Base-by-base conservation (phyloP, 2,329 filamentous ascomycete genomes). In the Alternaria postmessia region DNA sequence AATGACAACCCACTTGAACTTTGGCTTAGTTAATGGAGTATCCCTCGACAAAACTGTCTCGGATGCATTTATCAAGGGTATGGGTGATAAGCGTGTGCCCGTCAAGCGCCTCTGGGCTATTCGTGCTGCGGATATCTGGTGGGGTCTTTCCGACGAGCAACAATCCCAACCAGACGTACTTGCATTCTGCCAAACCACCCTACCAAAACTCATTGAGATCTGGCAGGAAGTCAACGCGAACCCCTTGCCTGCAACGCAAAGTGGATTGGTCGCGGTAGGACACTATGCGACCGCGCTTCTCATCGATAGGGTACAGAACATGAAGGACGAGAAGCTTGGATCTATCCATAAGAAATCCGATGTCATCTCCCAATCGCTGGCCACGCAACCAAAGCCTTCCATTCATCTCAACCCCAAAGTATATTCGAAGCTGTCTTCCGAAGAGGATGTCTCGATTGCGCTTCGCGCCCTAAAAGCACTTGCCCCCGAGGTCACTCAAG, bases 361-460 rank as follows among this genome's bases (percentile, higher is more conserved):
- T 30, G 80, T 93, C 26, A 77, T 85, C 24, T 86, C 88, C 51
- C 88, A 92, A 68, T 87, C 88, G 11, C 83, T 96, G 61, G 84
- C 85, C 2, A 78, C 89, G 38, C 88, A 89, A n/a, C 89, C 92
- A 0, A 97, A 96, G 75, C 89, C 91, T 14, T 96, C 94, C 0
- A 95, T 96, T 76, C 82, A 98, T 20, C 84, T 98, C 6, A 97
- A 92, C 71, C 86, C 91, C 34, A 90, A 91, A 62, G 87, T 97
- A 5, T 98, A 95, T 79, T 89, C 89, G 38, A 97, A 97, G 74
- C 73, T 97, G 24, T 84, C 85, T 2, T 80, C 84, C 0, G 88
- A 90, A 57, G 91, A 94, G 54, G 95, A 99, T 70, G 82, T 93
- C 20, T 83, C 82, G 54, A 97, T 95, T 92, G 85, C 92, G 52